Evolutionary conservation across 768 basidiomycete species (phyloP), one percentile per base, ranked within the genome.

Genomic region (Leccinum variicolor): DNA sequence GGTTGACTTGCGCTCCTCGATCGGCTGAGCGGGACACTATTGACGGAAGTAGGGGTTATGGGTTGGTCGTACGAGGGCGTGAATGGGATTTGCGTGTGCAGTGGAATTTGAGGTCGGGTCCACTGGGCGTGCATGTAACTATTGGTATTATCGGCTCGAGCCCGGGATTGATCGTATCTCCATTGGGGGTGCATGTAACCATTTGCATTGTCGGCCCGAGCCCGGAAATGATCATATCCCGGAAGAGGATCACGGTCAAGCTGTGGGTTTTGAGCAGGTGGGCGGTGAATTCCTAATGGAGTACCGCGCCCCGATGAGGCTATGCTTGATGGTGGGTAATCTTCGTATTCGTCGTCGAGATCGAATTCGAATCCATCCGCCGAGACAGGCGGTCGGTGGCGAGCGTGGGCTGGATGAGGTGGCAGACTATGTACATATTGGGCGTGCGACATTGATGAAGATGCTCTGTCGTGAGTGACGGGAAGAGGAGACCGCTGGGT

Each of bases 1-100:
- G 90, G 90, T 65, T 91, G 89, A 70, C 90, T 92, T n/a, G 83
- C 83, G 65, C 89, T 92, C 53, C 90, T 80, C 26, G 85, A 87
- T 53, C 90, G 84, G 62, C 63, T 82, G 45, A 75, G 73, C 4
- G 75, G 75, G 28, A 17, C 52, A 31, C 52, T 53, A 49, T 56
- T 70, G 53, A 62, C 54, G 48, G 75, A 74, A 19, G 77, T 75
- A 13, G 78, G 75, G 51, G 69, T 66, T 25, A 66, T 69, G n/a
- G 65, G 73, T 60, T 74, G 72, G 29, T 86, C 86, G 62, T 87
- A 83, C 19, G 77, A 72, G 21, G 75, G 73, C 56, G 76, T 76
- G 31, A 91, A 76, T 3, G 41, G 41, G 41, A 86, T 84, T 65
- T 92, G 88, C 59, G 81, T 87, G 17, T 87, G 79, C 21, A 92